A percentile compares a stretch with the other conserved stretches of the same genome.
Conservation (phyloP, 2,329 filamentous ascomycete genomes). For the Alternaria sp. region DNA sequence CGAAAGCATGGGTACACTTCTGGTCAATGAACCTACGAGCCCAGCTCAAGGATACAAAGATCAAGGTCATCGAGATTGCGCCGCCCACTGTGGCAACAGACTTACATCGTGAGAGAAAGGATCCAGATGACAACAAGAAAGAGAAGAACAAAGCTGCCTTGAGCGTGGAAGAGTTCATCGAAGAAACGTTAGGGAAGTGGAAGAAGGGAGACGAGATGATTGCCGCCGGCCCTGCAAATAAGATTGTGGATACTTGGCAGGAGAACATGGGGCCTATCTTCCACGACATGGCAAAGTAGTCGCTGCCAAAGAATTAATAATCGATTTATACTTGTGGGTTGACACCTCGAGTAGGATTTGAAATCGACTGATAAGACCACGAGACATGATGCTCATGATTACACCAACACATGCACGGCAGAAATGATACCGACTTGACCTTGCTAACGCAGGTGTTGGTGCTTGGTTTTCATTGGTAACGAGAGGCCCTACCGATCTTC, state of each 20-base stretch:
- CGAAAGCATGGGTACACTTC: slow-evolving; percentile 67
- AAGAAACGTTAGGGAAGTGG: slow-evolving; percentile 56
- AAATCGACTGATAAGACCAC: background rate
- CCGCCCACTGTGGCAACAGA: slow-evolving; percentile 65
- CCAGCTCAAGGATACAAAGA: slow-evolving; percentile 56
- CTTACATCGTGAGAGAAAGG: slow-evolving; percentile 63
- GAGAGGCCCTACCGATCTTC: background rate
- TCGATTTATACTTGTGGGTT: background rate
- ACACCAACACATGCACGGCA: background rate
- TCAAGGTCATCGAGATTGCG: slow-evolving; percentile 65
- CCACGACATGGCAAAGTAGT: background rate
- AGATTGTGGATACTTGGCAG: slow-evolving; percentile 57
- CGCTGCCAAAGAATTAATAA: slow-evolving; percentile 25
- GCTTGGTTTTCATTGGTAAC: background rate
- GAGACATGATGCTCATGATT: background rate
- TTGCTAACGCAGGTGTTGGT: background rate
- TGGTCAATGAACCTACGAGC: slow-evolving; percentile 65
- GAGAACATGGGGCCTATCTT: slow-evolving; percentile 50
- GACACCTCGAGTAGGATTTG: background rate
- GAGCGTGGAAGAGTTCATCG: slow-evolving; percentile 64
- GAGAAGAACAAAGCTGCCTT: slow-evolving; percentile 61
- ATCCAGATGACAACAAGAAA: slow-evolving; percentile 69
- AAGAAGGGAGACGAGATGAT: slow-evolving; percentile 61
- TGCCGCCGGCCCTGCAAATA: slow-evolving; percentile 55
- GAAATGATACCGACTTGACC: background rate